Conservation (phyloP, 129 eudicot genomes). For the Pulicaria dysenterica region DNA sequence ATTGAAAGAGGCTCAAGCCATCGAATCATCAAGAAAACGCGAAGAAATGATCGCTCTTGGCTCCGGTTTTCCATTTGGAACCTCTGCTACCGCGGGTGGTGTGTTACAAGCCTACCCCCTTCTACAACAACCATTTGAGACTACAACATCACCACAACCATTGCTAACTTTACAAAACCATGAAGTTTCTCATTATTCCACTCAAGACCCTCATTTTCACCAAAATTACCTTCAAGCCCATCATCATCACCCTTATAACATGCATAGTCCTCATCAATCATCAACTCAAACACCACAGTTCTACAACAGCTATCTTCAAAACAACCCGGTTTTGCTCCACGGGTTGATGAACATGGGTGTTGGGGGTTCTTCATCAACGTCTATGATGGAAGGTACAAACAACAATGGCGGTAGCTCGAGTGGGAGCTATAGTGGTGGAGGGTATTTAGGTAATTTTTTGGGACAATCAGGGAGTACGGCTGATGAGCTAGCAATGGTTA, state of each 20-base stretch:
- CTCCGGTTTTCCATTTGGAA: conserved; percentile 53
- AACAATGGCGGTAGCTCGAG: conserved; percentile 62
- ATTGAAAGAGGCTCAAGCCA: conserved; percentile 88
- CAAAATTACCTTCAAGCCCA: conserved; percentile 69
- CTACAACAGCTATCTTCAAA: conserved; percentile 58
- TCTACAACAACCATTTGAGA: conserved; percentile 64
- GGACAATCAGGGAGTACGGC: conserved; percentile 50
- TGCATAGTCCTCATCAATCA: conserved; percentile 50
- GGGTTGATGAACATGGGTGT: conserved; percentile 83
- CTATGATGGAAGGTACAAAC: conserved; percentile 56
- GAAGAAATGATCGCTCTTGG: conserved; percentile 80
- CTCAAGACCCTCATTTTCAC: conserved; percentile 58
- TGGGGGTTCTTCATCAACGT: conserved; percentile 56
- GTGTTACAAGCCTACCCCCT: conserved; percentile 69
- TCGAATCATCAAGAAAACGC: conserved; percentile 81
- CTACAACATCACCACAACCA: conserved; percentile 54
- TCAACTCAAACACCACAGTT: conserved; percentile 45
- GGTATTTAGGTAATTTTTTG: conserved; percentile 59
- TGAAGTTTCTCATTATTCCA: conserved; percentile 54
- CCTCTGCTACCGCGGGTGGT: conserved; percentile 39
- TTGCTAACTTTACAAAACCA: conserved; percentile 76
- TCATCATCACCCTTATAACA: conserved; percentile 65
- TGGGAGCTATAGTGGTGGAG: conserved; percentile 51
- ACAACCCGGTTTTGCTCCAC: conserved; percentile 70
- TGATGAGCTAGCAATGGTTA: conserved; percentile 63